phyloP scores from a whole-genome alignment of 2,329 filamentous ascomycete species.

The Sporothrix pseudoabietina region DNA sequence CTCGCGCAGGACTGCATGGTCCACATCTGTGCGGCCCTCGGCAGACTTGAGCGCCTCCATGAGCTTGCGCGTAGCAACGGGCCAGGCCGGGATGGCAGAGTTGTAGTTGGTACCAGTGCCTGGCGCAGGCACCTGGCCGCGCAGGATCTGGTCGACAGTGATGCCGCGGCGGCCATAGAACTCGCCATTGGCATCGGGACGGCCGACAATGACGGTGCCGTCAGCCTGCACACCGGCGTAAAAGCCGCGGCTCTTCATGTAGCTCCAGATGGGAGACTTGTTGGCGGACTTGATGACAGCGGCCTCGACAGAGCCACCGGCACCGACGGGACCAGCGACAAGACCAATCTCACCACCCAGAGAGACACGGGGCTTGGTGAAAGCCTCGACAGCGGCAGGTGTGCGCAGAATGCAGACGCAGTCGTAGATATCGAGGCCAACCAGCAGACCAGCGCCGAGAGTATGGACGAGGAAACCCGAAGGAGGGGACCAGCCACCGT shows the following conservation, averaged over 20 bases:
- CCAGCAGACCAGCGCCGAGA: constrained; percentile 67
- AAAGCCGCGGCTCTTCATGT: constrained; percentile 71
- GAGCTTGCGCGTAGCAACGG: constrained; percentile 24
- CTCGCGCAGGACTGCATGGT: constrained; percentile 24
- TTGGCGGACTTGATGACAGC: constrained; percentile 51
- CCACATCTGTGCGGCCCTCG: constrained; percentile 31
- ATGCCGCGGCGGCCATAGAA: constrained; percentile 59
- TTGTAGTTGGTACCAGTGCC: constrained; percentile 30
- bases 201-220: constrained; percentile 72
- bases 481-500: constrained; percentile 70
- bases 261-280: constrained; percentile 54
- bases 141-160: constrained; percentile 33
- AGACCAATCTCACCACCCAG: constrained; percentile 78
- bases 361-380: constrained; percentile 69
- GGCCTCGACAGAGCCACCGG: constrained; percentile 72
- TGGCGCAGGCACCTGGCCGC: constrained; percentile 33
- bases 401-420: constrained; percentile 75
- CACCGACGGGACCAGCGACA: constrained; percentile 67
- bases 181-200: constrained; percentile 69
- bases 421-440: constrained; percentile 74
- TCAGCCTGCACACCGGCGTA: constrained; percentile 74
- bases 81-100: constrained; percentile 7
- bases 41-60: constrained; percentile 36
- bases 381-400: constrained; percentile 65
- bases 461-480: constrained; percentile 73